These are phyloP conservation scores for Leucaena leucocephala DNA, from an alignment of 306 rosid species.

Conservation along the genomic window DNA sequence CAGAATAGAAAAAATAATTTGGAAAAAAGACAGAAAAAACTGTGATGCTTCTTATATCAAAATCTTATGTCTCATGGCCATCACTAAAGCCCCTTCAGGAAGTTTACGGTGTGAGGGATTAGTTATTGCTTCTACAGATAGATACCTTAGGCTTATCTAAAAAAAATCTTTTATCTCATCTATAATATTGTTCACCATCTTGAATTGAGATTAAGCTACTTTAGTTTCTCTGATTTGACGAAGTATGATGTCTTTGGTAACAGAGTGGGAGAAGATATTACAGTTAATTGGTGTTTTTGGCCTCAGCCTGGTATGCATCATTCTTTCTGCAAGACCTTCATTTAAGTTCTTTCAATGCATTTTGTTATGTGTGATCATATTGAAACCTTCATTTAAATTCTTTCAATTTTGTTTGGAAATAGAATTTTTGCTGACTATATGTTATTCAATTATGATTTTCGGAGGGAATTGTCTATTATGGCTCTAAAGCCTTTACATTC, in stretches of 20 bases:
- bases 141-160: too few relatives aligned
- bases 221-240: conserved; percentile 37
- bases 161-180: neutral
- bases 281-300: conserved; percentile 78
- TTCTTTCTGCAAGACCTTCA: conserved; percentile 32
- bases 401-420: neutral
- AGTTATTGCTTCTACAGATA: too few relatives aligned
- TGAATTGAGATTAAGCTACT: conserved; percentile 7
- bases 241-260: conserved; percentile 31
- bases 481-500: neutral
- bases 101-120: too few relatives aligned
- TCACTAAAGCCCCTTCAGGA: too few relatives aligned
- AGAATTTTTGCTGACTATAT: neutral
- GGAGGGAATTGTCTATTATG: too few relatives aligned
- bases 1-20: neutral
- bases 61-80: neutral
- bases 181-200: neutral
- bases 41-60: neutral
- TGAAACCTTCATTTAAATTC: neutral
- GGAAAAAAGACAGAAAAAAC: neutral
- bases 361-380: neutral
- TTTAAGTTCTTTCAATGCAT: conserved; percentile 25
- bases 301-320: conserved; percentile 65
- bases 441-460: neutral
- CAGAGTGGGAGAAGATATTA: conserved; percentile 95